phyloP scores from a whole-genome alignment of 2,329 filamentous ascomycete genomes.

The Alternaria gansuensis region DNA sequence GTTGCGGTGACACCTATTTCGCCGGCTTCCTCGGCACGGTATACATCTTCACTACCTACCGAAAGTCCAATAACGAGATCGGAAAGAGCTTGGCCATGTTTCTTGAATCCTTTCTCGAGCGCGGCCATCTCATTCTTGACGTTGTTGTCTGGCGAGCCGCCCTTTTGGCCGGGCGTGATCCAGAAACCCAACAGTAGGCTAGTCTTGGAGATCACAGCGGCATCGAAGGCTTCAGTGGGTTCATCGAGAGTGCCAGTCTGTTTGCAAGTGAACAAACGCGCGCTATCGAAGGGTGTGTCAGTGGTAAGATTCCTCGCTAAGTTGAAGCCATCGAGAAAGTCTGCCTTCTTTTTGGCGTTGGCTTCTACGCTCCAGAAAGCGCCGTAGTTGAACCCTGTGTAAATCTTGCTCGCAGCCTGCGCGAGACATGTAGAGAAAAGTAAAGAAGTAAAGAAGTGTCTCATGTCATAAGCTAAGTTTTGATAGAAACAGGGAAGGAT shows the following conservation, averaged over 20 bases:
- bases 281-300: slow-evolving; percentile 69
- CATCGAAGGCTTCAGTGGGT: slow-evolving; percentile 62
- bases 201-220: slow-evolving; percentile 46
- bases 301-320: slow-evolving; percentile 35
- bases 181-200: slow-evolving; percentile 49
- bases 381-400: slow-evolving; percentile 45
- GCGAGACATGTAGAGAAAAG: slow-evolving; percentile 15
- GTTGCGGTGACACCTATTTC: slow-evolving; percentile 69
- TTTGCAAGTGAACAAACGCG: slow-evolving; percentile 75
- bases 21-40: slow-evolving; percentile 62
- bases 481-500: neutral
- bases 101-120: slow-evolving; percentile 42
- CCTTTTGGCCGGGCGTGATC: slow-evolving; percentile 25
- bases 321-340: slow-evolving; percentile 38
- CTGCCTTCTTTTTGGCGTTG: slow-evolving; percentile 33
- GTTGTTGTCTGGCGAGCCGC: slow-evolving; percentile 53
- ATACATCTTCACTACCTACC: slow-evolving; percentile 60
- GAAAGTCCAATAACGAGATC: slow-evolving; percentile 50
- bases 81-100: slow-evolving; percentile 61
- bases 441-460: neutral
- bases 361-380: slow-evolving; percentile 32
- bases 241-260: slow-evolving; percentile 55
- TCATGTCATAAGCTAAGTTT: slow-evolving; percentile 14
- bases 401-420: slow-evolving; percentile 26
- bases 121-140: slow-evolving; percentile 44